These are phyloP conservation scores for Chaetomiaceae sp. DNA, from an alignment of 2,329 filamentous ascomycete genomes.

Conservation along the genomic window DNA sequence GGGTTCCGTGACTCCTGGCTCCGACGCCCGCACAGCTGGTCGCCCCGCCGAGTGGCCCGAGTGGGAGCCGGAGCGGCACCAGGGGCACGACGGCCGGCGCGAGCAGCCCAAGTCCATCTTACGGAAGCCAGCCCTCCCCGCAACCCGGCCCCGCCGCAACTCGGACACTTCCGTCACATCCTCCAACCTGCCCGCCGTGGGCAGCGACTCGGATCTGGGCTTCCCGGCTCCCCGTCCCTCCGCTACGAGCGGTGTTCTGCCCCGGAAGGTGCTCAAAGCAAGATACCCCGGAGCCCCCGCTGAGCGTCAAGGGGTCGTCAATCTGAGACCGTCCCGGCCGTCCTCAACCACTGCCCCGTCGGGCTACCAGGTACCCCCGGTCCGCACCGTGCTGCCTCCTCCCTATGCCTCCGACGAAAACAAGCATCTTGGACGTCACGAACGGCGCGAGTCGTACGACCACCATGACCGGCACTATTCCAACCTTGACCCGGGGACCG, in stretches of 20 bases:
- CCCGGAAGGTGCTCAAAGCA: conserved; percentile 25
- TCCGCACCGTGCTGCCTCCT: conserved; percentile 18
- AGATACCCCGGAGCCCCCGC: conserved; percentile 21
- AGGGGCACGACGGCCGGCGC: conserved; percentile 7
- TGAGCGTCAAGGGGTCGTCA: conserved; percentile 21
- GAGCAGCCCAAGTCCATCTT: conserved; percentile 22
- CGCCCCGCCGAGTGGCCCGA: conserved; percentile 21
- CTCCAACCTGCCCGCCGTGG: conserved; percentile 20
- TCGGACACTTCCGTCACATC: conserved; percentile 26
- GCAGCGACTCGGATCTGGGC: conserved; percentile 20
- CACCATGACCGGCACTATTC: conserved; percentile 15
- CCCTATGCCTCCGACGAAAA: conserved; percentile 19
- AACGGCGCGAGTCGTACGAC: conserved; percentile 13
- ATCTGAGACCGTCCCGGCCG: conserved; percentile 21
- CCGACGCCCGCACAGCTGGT: conserved; percentile 15
- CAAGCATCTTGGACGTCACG: conserved; percentile 12
- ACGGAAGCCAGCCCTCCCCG: conserved; percentile 15
- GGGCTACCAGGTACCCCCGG: conserved; percentile 20
- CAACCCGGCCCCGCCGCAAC: conserved; percentile 22
- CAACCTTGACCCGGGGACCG: conserved; percentile 29
- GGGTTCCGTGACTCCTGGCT: conserved; percentile 14
- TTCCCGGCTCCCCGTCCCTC: conserved; percentile 6
- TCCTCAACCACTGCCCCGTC: conserved; percentile 15
- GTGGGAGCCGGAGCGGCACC: conserved; percentile 15
- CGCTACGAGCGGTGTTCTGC: conserved; percentile 13